Base-by-base conservation (phyloP, 2,329 filamentous ascomycete genomes). In the Botrytis cinerea region DNA sequence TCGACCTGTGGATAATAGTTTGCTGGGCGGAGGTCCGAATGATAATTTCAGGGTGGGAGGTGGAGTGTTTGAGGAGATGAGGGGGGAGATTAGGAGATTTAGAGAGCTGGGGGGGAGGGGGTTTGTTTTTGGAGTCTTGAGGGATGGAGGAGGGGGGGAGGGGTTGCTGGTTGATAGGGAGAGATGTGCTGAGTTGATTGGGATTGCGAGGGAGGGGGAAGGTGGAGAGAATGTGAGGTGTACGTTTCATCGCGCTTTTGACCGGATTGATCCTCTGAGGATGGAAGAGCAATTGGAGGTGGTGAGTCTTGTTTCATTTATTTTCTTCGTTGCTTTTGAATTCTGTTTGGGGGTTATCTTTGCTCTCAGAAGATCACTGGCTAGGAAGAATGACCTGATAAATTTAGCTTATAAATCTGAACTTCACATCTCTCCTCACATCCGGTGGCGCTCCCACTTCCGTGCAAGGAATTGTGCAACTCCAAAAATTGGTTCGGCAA, bases 171-270 rank as follows among this genome's bases (percentile, higher is more conserved):
- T 89, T 7, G 85, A 88, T 75, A 73, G 80, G 6, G 73, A 74
- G n/a, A 79, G 82, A 35, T 86, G 84, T 66, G 76, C 73, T 35
- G 79, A 83, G 64, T 78, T 88, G 9, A 83, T 88, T 0, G 72
- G 78, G 20, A 74, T 82, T 12, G 54, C 54, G 16, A 46, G 68
- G 43, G 40, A 25, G 20, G 66, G 66, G 16, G 10, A 69, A 1
- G 57, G 9, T 4, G 85, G 86, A 1, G 59, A 57, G 4, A 77
- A 75, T 3, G 82, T 82, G 40, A 83, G 84, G 3, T 88, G 86
- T 77, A 88, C 86, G 4, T 89, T 89, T 70, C 87, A 88, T 77
- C 82, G 86, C 12, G 87, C 87, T 0, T 86, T 88, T 75, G 87
- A 88, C 76, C 28, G 76, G 81, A 60, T n/a, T 75, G 75, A 75